Conservation (phyloP, 2,329 filamentous ascomycete genomes). For the Diplocarpon rosae region DNA sequence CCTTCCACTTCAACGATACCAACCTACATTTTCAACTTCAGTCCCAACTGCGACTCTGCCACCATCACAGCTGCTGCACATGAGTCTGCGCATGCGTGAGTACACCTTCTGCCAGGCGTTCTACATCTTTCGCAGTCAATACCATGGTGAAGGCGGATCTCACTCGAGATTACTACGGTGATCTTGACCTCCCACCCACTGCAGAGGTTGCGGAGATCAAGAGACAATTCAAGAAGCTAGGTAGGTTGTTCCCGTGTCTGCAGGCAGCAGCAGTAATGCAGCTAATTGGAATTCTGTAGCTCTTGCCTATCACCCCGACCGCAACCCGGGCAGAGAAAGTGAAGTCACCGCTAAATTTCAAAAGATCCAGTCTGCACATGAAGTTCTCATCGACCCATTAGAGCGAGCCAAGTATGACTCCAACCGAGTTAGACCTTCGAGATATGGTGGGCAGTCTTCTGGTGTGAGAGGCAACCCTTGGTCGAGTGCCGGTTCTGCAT, state of each 20-base stretch:
- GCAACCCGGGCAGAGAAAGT: conserved; percentile 55
- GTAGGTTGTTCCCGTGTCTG: conserved; percentile 29
- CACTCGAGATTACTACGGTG: conserved; percentile 52
- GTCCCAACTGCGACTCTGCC: too few relatives aligned
- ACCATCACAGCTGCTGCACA: too few relatives aligned
- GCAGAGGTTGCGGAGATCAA: conserved; percentile 55
- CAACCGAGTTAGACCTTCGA: conserved; percentile 13
- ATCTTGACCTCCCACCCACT: conserved; percentile 48
- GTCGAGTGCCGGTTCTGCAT: conserved; percentile 24
- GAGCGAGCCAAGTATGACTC: conserved; percentile 27
- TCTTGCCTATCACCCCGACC: conserved; percentile 58
- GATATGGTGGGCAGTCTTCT: conserved; percentile 12
- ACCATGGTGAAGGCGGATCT: conserved; percentile 28
- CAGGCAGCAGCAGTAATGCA: not conserved
- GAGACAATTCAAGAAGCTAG: conserved; percentile 58
- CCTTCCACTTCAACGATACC: too few relatives aligned
- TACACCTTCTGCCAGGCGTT: not conserved
- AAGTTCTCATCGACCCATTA: conserved; percentile 41
- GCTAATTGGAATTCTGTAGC: conserved; percentile 31
- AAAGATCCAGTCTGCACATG: conserved; percentile 58
- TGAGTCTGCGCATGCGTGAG: too few relatives aligned
- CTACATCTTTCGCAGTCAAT: not conserved
- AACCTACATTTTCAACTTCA: too few relatives aligned
- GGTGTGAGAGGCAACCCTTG: conserved; percentile 26
- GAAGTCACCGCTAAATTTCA: conserved; percentile 60